Percentiles rank a stretch among this genome's conserved stretches.
Conservation (phyloP, 164 flowering plant genomes). For the Tetracentron sinense region DNA sequence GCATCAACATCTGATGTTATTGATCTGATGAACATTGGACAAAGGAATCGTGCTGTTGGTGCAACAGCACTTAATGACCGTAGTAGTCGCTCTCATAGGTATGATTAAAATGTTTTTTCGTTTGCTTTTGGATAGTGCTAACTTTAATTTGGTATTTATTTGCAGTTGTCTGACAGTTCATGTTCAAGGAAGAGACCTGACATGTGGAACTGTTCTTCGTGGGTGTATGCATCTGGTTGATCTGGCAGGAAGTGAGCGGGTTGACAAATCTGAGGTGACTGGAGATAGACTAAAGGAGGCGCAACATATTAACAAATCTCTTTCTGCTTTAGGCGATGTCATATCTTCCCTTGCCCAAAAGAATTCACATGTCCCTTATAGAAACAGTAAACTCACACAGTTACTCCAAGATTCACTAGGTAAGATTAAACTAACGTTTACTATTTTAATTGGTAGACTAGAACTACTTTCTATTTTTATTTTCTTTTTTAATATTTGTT, state of each 20-base stretch:
- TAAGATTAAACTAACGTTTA: conserved; percentile 18
- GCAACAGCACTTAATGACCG: conserved; percentile 98
- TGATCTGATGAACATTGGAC: conserved; percentile 88
- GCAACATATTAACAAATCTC: conserved; percentile 83
- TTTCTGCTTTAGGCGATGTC: conserved; percentile 91
- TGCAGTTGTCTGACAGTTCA: conserved; percentile 87
- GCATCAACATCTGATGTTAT: conserved; percentile 85
- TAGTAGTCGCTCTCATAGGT: conserved; percentile 99
- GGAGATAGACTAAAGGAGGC: conserved; percentile 96
- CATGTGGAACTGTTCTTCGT: conserved; percentile 58
- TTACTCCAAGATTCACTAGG: conserved; percentile 89
- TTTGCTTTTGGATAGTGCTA: conserved; percentile 4
- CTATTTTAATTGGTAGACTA: not conserved
- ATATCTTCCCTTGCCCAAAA: conserved; percentile 87
- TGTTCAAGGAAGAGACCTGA: conserved; percentile 78
- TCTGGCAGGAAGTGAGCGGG: conserved; percentile 91
- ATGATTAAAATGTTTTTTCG: not conserved
- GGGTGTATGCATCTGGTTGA: conserved; percentile 93
- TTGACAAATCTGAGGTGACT: conserved; percentile 80
- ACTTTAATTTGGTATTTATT: conserved; percentile 4
- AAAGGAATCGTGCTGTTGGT: conserved; percentile 89
- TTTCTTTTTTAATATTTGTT: not conserved
- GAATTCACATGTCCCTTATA: conserved; percentile 82
- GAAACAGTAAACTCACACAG: conserved; percentile 81
- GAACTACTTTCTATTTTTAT: not conserved